phyloP scores from a whole-genome alignment of 1,284 basidiomycete species.

The Rugosomyces carneus region DNA sequence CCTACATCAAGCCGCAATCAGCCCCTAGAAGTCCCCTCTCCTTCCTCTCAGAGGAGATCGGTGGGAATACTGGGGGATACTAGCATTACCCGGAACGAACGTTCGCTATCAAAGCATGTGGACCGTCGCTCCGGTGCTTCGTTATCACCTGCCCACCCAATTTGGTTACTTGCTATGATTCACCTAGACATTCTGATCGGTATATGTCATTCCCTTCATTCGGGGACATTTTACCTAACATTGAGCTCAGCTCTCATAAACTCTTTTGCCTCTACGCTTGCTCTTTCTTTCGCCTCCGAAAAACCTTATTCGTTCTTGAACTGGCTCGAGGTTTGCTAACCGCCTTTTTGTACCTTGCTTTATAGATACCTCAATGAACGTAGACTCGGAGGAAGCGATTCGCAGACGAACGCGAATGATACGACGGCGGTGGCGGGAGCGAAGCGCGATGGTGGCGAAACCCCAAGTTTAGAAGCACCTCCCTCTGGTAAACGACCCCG shows the following conservation, averaged over 20 bases:
- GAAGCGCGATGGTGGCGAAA: conserved; percentile 9
- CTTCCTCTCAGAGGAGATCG: background rate
- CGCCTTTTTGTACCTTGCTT: background rate
- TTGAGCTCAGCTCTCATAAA: background rate
- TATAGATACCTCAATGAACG: conserved; percentile 41
- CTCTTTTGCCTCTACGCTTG: background rate
- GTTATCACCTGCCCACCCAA: background rate
- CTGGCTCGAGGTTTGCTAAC: background rate
- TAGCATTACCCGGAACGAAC: background rate
- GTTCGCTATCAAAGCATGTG: background rate
- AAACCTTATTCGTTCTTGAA: background rate
- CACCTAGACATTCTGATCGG: background rate
- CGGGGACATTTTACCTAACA: background rate
- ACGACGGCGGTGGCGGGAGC: background rate
- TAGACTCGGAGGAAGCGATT: conserved; percentile 31
- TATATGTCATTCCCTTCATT: background rate
- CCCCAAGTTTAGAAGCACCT: conserved; percentile 2
- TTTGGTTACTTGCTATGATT: background rate
- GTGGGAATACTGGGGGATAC: background rate
- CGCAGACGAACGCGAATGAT: conserved; percentile 13
- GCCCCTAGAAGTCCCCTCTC: background rate
- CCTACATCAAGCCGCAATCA: background rate
- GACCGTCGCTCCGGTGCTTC: background rate
- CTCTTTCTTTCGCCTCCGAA: background rate
- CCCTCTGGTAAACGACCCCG: conserved; percentile 37